Base-by-base conservation (phyloP, 805 yeast genomes). In the Candida ficus region DNA sequence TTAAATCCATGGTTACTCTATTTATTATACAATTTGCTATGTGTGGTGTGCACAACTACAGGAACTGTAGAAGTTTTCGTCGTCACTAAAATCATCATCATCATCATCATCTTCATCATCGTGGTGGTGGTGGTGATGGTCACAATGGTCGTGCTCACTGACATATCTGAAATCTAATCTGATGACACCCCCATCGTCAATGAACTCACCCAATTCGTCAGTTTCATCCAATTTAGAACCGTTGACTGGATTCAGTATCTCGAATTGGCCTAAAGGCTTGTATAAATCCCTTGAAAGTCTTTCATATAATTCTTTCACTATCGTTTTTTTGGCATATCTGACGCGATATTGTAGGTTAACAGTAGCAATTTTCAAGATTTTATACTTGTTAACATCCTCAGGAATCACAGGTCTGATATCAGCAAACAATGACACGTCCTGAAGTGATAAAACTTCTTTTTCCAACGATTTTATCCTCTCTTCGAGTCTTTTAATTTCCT, bases 21-120 rank as follows among this genome's bases (percentile, higher is more conserved):
- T 7, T 23, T n/a, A 3, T 17, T 17, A 26, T 5, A 10, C 7
- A 13, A 22, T 22, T 19, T 9, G 11, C 33, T 21, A 46, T 20
- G 39, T 41, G 22, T 47, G 57, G 34, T 53, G 57, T 12, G 52
- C 35, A 40, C 58, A 53, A 25, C 56, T 52, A 32, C 57, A 53
- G n/a, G 48, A 49, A 21, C 36, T 41, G 27, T 50, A 52, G 40
- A 52, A 53, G 36, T 52, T 50, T 17, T 50, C 59, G 38, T 54
- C 59, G 29, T 53, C 58, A 10, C 47, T 46, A 25, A 49, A 51
- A 7, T 54, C 57, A 7, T 44, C 48, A 27, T 44, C 48, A 17
- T 37, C 41, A 25, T 38, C 50, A 43, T 14, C 17, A 8, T 17
- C 39, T 49, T 46, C 37, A 45, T 29, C 16, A 41, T 33, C 46